Evolutionary conservation across 148 eudicot species (phyloP), one percentile per base, ranked within the genome.

Genomic region (Silene uniflora): DNA sequence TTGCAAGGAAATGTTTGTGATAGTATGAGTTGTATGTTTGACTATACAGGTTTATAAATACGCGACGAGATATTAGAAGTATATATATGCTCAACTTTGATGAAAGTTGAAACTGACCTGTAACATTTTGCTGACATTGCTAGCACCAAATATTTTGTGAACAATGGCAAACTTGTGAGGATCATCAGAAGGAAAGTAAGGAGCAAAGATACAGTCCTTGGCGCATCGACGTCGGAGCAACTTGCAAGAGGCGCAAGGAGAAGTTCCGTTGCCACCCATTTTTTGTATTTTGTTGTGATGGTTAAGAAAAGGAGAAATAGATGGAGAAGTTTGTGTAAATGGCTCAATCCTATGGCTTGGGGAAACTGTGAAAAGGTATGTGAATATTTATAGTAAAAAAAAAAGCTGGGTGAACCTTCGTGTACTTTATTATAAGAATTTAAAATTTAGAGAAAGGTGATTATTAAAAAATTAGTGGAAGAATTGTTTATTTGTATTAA

Each of bases 201-300:
- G 98, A 12, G 92, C 88, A 73, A 91, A 91, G 10, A 96, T 93
- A 70, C 98, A 93, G 67, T 93, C 96, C 61, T 91, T 91, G 0
- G 93, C 98, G 60, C 98, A 93, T 70, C 98, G 87, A 61, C 98
- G 76, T 23, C 98, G 81, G 67, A 91, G 82, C 23, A 91, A 89
- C 84, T 93, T 93, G 75, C 98, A 93, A n/a, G 98, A 96, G 3
- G 98, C 98, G 49, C 98, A 93, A 10, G 98, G 96, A 7, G 96
- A 91, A 46, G 89, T 81, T 27, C 88, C 91, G 74, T 91, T 93
- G 21, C 91, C 91, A 78, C 82, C 88, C 87, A 89, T 86, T 42
- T 75, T 85, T 29, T 62, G 56, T 64, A 47, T 22, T 19, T 46
- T 22, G 0, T 13, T 69, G 46, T 66, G 4, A 39, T 29, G 47